Conservation (phyloP, 2,329 filamentous ascomycete species). For the Scortechinia acanthostroma region DNA sequence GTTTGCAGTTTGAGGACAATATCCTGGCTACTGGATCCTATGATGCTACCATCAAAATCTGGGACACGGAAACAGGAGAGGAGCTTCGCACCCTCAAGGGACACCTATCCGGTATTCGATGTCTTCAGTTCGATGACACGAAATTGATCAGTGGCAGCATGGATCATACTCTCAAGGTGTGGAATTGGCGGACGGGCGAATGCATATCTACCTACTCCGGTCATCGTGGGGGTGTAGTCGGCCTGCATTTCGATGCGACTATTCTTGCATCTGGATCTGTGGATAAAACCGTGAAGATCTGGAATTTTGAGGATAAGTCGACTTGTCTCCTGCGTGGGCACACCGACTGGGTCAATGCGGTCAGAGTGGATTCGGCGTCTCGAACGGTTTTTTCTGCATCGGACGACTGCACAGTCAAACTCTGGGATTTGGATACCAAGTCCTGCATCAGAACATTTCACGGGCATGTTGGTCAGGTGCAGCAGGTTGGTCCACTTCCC, state of each 20-base stretch:
- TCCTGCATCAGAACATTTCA: constrained; percentile 71
- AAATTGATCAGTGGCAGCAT: constrained; percentile 87
- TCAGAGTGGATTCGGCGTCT: constrained; percentile 74
- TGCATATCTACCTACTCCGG: constrained; percentile 75
- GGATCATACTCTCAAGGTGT: constrained; percentile 81
- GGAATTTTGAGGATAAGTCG: constrained; percentile 80
- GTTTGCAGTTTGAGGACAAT: constrained; percentile 64
- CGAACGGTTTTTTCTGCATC: constrained; percentile 78
- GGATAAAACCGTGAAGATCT: constrained; percentile 84
- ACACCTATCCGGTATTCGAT: constrained; percentile 76
- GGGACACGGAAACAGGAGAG: constrained; percentile 83
- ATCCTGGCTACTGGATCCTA: constrained; percentile 92
- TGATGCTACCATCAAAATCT: constrained; percentile 89
- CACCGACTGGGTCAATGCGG: constrained; percentile 92
- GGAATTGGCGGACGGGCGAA: constrained; percentile 92
- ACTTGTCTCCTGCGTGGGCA: constrained; percentile 78
- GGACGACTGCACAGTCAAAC: constrained; percentile 53
- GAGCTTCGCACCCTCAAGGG: constrained; percentile 79
- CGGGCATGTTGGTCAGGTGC: constrained; percentile 90
- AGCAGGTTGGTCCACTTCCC: constrained; percentile 80
- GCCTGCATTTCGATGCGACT: constrained; percentile 78
- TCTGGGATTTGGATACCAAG: constrained; percentile 57
- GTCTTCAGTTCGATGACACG: constrained; percentile 85
- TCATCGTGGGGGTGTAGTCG: constrained; percentile 77
- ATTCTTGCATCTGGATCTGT: constrained; percentile 83